Conservation (phyloP, 208 protist genomes). For the Angomonas ambiguus region DNA sequence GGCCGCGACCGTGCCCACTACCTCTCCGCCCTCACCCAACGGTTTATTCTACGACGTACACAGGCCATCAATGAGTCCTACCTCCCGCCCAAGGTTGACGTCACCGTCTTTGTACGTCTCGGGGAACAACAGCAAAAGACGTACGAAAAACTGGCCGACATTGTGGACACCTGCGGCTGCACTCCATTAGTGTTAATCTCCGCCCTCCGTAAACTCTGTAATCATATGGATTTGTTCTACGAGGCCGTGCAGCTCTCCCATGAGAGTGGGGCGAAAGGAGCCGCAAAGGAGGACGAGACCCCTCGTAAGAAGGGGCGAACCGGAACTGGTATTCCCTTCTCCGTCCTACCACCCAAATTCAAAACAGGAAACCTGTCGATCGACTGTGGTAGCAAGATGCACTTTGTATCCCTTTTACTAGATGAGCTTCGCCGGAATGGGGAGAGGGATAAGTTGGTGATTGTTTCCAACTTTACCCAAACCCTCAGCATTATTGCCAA, state of each 20-base stretch:
- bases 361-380: constrained; percentile 43
- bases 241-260: constrained; percentile 64
- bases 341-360: constrained; percentile 63
- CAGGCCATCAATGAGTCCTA: constrained; percentile 86
- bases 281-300: not conserved
- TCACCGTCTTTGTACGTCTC: constrained; percentile 84
- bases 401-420: constrained; percentile 77
- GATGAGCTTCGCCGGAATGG: constrained; percentile 67
- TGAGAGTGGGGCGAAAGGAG: constrained; percentile 10
- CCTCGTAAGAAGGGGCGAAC: constrained; percentile 1
- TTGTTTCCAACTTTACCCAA: constrained; percentile 83
- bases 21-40: constrained; percentile 70
- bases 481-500: constrained; percentile 75
- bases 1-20: constrained; percentile 78
- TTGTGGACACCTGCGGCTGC: constrained; percentile 54
- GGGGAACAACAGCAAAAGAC: constrained; percentile 48
- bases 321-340: constrained; percentile 44
- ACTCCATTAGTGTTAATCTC: constrained; percentile 82
- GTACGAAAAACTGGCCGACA: constrained; percentile 58
- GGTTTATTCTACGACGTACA: constrained; percentile 78
- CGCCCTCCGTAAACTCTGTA: constrained; percentile 90
- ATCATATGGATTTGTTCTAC: constrained; percentile 90
- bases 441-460: constrained; percentile 76
- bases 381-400: constrained; percentile 64
- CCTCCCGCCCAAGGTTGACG: constrained; percentile 76